These are phyloP conservation scores for Exidia glandulosa DNA, from an alignment of 768 basidiomycete species.

Conservation along the genomic window DNA sequence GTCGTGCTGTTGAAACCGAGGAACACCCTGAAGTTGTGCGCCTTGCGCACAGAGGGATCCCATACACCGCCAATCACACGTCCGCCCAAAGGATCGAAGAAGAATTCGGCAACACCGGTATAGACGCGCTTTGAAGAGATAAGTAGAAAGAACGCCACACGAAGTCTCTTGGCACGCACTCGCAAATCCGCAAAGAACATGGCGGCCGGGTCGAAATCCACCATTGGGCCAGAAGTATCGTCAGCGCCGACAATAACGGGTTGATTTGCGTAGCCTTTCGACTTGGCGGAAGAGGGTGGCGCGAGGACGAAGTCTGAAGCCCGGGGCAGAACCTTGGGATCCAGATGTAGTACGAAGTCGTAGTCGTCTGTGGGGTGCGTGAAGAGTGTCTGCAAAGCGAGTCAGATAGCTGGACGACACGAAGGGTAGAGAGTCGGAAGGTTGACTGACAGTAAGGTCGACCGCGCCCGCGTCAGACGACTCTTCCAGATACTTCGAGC, in stretches of 20 bases:
- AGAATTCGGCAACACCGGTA: slow-evolving; percentile 67
- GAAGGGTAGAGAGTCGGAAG: not conserved
- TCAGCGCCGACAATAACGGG: slow-evolving; percentile 19
- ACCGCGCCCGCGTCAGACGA: slow-evolving; percentile 37
- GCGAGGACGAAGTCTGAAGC: slow-evolving; percentile 23
- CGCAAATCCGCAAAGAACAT: slow-evolving; percentile 60
- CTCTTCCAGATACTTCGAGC: slow-evolving; percentile 45
- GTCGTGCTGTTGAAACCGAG: slow-evolving; percentile 48
- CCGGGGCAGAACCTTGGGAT: slow-evolving; percentile 51
- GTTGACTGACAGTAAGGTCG: slow-evolving; percentile 44
- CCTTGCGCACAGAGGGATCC: slow-evolving; percentile 58
- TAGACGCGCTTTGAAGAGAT: slow-evolving; percentile 46
- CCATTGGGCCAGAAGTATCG: slow-evolving; percentile 15
- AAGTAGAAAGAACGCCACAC: slow-evolving; percentile 1
- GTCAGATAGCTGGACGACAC: not conserved
- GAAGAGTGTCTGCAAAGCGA: slow-evolving; percentile 57
- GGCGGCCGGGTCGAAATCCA: slow-evolving; percentile 74
- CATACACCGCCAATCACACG: slow-evolving; percentile 72
- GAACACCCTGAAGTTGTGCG: slow-evolving; percentile 67
- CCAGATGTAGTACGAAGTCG: slow-evolving; percentile 70
- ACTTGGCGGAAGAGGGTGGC: slow-evolving; percentile 19
- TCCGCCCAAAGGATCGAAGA: slow-evolving; percentile 77
- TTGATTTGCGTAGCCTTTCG: slow-evolving; percentile 35
- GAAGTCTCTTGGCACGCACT: slow-evolving; percentile 31
- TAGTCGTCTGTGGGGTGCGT: slow-evolving; percentile 76